Evolutionary conservation across 164 flowering plant genomes (phyloP), one percentile per base, ranked within the genome.

Genomic region (Aristolochia californica): DNA sequence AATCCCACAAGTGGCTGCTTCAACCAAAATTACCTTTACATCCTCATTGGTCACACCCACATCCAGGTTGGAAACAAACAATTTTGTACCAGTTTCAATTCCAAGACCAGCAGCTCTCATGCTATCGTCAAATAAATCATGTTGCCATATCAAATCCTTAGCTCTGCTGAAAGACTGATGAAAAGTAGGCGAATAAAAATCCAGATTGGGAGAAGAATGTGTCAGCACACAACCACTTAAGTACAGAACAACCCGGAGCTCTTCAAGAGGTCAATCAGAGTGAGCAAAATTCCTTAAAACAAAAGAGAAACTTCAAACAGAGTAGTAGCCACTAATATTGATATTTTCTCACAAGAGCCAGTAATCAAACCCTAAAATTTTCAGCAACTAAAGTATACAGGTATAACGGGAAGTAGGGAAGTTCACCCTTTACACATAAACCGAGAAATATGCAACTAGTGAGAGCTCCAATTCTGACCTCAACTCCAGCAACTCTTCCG

Each of bases 21-120:
- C 22, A 8, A 56, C 38, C 23, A 56, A 55, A 40, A 57, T 67
- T 79, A 87, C 97, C 97, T 85, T 85, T 69, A 90, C 82, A 76
- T 90, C 97, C 61, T 90, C 86, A 68, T 80, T 87, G 27, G 89
- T 69, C 53, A 90, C 97, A 28, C 95, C 94, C 73, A 59, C 60
- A 47, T 90, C 89, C 82, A 90, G 77, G 78, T 87, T 90, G 62
- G 95, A 85, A 48, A 90, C 72, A 74, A 74, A 76, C 43, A 90
- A 72, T 68, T 80, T 90, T 45, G 88, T 76, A 53, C 89, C 95
- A 72, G 72, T 72, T 67, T 83, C 93, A 61, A 77, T 60, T 53
- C 83, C 85, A 57, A 82, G 63, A 58, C 96, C 96, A 34, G 84
- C 89, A 59, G 96, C 96, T 70, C 77, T 73, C 62, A 91, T 62